Conservation (phyloP, 192 early-diverging fungal genomes). For the Gonapodya sp. region DNA sequence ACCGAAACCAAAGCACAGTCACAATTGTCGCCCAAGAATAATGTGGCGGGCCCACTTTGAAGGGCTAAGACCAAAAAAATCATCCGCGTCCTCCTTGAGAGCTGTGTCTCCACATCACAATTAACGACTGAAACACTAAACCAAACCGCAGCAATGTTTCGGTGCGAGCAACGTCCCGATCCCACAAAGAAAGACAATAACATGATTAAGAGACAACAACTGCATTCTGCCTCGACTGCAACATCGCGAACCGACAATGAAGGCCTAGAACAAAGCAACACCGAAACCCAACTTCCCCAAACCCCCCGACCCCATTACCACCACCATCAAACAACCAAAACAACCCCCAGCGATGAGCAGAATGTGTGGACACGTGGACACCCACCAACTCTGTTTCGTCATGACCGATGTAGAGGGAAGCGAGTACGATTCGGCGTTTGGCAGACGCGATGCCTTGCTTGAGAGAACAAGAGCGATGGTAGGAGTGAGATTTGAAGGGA, state of each 20-base stretch:
- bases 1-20: not conserved
- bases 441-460: constrained; percentile 61
- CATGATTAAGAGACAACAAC: too few relatives aligned
- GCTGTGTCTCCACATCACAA: too few relatives aligned
- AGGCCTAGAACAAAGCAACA: too few relatives aligned
- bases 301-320: too few relatives aligned
- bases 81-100: not conserved
- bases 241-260: not conserved
- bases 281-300: too few relatives aligned
- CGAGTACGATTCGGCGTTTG: constrained; percentile 62
- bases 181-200: too few relatives aligned
- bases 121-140: too few relatives aligned
- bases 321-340: too few relatives aligned
- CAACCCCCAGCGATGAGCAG: too few relatives aligned
- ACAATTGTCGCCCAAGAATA: not conserved
- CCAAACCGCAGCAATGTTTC: too few relatives aligned
- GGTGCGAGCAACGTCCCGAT: too few relatives aligned
- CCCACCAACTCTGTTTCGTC: constrained; percentile 67
- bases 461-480: not conserved
- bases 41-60: not conserved
- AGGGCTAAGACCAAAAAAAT: not conserved
- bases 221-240: not conserved
- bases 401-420: constrained; percentile 83
- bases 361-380: too few relatives aligned
- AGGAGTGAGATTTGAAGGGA: not conserved